phyloP scores from a whole-genome alignment of 345 rosid species.

The Reutealis trisperma region DNA sequence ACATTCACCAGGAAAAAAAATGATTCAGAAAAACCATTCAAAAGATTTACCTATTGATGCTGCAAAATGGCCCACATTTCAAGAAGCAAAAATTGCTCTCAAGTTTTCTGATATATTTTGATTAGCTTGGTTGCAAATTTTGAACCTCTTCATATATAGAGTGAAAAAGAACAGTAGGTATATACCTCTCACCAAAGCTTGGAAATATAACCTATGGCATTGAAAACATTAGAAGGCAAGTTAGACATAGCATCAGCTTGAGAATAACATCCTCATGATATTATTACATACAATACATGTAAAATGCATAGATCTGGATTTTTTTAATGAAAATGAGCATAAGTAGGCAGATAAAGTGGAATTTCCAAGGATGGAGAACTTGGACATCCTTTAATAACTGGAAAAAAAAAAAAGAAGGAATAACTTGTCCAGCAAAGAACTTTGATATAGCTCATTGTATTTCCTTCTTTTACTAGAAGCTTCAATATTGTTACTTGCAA shows the following conservation, averaged over 20 bases:
- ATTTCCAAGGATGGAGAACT: background rate
- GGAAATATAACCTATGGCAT: conserved; percentile 73
- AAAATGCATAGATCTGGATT: background rate
- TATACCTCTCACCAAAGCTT: conserved; percentile 86
- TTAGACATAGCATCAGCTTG: conserved; percentile 8
- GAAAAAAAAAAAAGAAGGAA: background rate
- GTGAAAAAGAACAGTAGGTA: conserved; percentile 66
- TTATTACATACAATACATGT: background rate
- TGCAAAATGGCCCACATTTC: background rate
- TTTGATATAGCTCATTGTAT: background rate
- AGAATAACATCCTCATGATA: background rate
- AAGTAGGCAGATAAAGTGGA: background rate
- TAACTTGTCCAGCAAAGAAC: background rate
- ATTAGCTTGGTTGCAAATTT: conserved; percentile 45
- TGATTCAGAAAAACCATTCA: background rate
- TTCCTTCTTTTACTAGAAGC: background rate
- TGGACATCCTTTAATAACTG: background rate
- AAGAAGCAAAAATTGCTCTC: background rate
- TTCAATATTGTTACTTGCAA: background rate
- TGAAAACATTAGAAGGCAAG: conserved; percentile 8
- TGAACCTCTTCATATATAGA: conserved; percentile 66
- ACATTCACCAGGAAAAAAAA: background rate
- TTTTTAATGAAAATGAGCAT: background rate
- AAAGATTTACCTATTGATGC: conserved; percentile 4
- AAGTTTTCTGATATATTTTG: conserved; percentile 3